phyloP scores from a whole-genome alignment of 1,139 yeast species.

The Diutina ranongensis region DNA sequence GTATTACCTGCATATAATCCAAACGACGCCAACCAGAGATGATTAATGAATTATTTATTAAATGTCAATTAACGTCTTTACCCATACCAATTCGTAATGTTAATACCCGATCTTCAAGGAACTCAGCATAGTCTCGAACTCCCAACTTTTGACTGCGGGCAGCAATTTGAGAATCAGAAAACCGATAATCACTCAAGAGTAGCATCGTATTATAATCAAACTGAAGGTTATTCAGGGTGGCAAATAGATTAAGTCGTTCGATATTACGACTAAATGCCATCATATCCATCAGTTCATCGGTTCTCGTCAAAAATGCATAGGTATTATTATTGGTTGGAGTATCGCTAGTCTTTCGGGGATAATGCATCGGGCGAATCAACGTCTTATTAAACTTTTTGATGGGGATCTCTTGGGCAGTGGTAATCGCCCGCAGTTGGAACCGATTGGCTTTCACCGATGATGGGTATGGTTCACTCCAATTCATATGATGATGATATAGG shows the following conservation, averaged over 20 bases:
- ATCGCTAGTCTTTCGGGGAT: slow-evolving; percentile 12
- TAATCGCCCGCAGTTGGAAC: slow-evolving; percentile 12
- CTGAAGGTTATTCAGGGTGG: not conserved
- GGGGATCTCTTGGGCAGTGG: slow-evolving; percentile 15
- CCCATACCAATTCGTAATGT: not conserved
- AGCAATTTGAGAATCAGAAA: not conserved
- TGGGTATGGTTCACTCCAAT: slow-evolving; percentile 13
- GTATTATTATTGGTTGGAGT: not conserved
- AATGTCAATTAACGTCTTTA: not conserved
- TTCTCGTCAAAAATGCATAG: not conserved
- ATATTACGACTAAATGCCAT: not conserved
- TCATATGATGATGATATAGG: slow-evolving; percentile 13
- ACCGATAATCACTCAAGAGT: slow-evolving; percentile 2
- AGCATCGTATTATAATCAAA: slow-evolving; percentile 2
- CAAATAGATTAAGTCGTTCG: slow-evolving; percentile 2
- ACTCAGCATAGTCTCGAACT: not conserved
- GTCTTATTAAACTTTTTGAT: slow-evolving; percentile 19
- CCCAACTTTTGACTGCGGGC: not conserved
- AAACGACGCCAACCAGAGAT: too few species aligned
- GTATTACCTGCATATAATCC: too few species aligned
- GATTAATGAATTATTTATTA: too few species aligned
- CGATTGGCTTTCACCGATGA: slow-evolving; percentile 9
- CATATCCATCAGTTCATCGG: slow-evolving; percentile 2
- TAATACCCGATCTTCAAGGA: not conserved
- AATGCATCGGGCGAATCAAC: slow-evolving; percentile 23